phyloP scores from a whole-genome alignment of 1,139 yeast genomes.

The Komagataea norvegica region DNA sequence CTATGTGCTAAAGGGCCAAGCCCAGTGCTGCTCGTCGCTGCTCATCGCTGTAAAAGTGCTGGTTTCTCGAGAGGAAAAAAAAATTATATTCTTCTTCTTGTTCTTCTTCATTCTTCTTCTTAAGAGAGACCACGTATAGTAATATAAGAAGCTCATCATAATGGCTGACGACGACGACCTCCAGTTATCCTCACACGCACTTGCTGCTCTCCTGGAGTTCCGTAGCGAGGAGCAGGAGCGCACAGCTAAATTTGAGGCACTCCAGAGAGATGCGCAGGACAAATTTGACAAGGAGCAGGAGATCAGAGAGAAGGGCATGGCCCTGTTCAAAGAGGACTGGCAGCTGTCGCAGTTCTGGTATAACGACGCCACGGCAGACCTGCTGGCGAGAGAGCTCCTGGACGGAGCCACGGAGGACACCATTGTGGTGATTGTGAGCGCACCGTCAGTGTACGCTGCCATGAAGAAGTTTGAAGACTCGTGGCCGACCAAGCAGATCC shows the following conservation, averaged over 20 bases:
- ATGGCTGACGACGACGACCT: conserved; percentile 15
- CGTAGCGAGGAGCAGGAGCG: conserved; percentile 60
- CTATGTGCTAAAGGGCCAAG: too few relatives aligned
- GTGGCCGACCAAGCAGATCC: conserved; percentile 63
- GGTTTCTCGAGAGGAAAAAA: background rate
- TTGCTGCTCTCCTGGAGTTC: conserved; percentile 76
- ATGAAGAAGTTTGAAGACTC: conserved; percentile 49
- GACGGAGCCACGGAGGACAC: conserved; percentile 73
- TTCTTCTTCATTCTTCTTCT: too few relatives aligned
- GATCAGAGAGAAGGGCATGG: conserved; percentile 45
- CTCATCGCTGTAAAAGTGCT: background rate
- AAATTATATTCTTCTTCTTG: background rate
- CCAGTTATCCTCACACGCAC: conserved; percentile 52
- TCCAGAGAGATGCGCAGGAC: conserved; percentile 56
- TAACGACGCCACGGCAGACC: conserved; percentile 63
- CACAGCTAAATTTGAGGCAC: conserved; percentile 50
- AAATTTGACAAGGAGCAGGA: conserved; percentile 28
- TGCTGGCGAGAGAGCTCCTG: conserved; percentile 61
- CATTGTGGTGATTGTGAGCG: conserved; percentile 72
- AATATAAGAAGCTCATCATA: background rate
- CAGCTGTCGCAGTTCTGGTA: conserved; percentile 92
- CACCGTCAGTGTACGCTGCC: conserved; percentile 91
- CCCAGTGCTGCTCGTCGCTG: too few relatives aligned
- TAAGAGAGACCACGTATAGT: too few relatives aligned
- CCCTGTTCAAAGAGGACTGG: conserved; percentile 85